Percentiles rank a stretch among this genome's conserved stretches.
phyloP scores from a whole-genome alignment of 257 asterid genomes.

The Fraxinus pennsylvanica region DNA sequence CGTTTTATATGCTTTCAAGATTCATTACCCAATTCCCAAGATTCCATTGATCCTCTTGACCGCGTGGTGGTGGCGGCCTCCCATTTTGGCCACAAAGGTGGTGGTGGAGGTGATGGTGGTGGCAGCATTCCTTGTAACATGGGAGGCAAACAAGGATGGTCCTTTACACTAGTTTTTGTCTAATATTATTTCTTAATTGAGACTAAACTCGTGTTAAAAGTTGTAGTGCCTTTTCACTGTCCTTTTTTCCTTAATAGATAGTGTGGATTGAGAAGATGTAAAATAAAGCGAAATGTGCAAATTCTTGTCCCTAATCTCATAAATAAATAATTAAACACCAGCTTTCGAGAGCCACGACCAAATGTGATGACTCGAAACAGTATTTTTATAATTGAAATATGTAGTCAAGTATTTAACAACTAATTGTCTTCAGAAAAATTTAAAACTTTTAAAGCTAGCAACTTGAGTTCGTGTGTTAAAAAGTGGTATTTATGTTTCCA shows the following conservation, averaged over 20 bases:
- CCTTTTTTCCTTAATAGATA: conserved; percentile 26
- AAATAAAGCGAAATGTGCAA: too few species aligned
- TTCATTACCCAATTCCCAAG: conserved; percentile 21
- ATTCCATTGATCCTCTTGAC: conserved; percentile 27
- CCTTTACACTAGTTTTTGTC: conserved; percentile 32
- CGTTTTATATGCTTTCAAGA: background rate
- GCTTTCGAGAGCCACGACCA: too few species aligned
- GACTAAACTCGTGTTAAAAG: conserved; percentile 21
- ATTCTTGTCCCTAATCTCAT: too few species aligned
- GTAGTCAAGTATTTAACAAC: too few species aligned
- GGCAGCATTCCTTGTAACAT: conserved; percentile 52
- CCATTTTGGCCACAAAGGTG: conserved; percentile 18
- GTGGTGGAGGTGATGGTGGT: conserved; percentile 20
- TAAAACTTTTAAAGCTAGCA: too few species aligned
- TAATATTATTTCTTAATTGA: conserved; percentile 13
- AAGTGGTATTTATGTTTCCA: too few species aligned
- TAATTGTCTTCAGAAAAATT: too few species aligned
- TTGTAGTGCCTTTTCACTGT: conserved; percentile 33
- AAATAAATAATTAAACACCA: too few species aligned
- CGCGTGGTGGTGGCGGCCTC: conserved; percentile 31
- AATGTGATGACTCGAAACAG: too few species aligned
- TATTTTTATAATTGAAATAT: too few species aligned
- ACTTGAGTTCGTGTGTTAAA: too few species aligned
- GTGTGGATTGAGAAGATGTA: too few species aligned
- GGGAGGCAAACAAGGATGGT: conserved; percentile 75